A percentile compares a stretch with the other conserved stretches of the same genome.
phyloP scores from a whole-genome alignment of 306 rosid species.

The Begonia masoniana region DNA sequence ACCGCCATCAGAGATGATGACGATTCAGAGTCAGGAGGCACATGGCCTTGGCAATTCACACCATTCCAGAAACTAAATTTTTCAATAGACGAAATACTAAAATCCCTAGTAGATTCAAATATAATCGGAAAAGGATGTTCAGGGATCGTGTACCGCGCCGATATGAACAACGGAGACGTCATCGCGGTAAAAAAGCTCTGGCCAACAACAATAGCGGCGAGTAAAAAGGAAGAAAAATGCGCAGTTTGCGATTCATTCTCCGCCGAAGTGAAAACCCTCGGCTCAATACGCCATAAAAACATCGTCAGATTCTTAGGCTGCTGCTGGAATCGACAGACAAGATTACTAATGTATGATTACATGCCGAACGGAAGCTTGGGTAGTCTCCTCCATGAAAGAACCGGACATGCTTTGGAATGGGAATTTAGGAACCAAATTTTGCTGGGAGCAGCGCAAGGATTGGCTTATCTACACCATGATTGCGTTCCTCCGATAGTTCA shows the following conservation, averaged over 20 bases:
- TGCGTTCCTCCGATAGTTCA: slow-evolving; percentile 96
- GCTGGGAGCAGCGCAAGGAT: slow-evolving; percentile 85
- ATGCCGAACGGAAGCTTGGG: slow-evolving; percentile 94
- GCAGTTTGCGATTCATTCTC: slow-evolving; percentile 76
- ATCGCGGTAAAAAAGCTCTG: slow-evolving; percentile 93
- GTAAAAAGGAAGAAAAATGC: slow-evolving; percentile 42
- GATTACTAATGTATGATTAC: slow-evolving; percentile 78
- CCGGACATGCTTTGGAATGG: slow-evolving; percentile 77
- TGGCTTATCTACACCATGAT: slow-evolving; percentile 91
- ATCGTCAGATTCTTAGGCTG: slow-evolving; percentile 81
- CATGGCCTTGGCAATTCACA: slow-evolving; percentile 87
- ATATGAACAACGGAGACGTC: slow-evolving; percentile 55
- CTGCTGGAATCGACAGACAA: slow-evolving; percentile 64
- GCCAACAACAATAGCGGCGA: slow-evolving; percentile 48
- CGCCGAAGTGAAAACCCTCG: slow-evolving; percentile 69
- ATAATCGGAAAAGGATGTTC: slow-evolving; percentile 88
- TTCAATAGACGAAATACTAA: slow-evolving; percentile 63
- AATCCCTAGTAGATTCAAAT: slow-evolving; percentile 57
- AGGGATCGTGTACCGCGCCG: slow-evolving; percentile 83
- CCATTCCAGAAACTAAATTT: slow-evolving; percentile 88
- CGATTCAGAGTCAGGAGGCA: slow-evolving; percentile 70
- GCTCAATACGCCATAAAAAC: slow-evolving; percentile 88
- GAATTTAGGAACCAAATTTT: slow-evolving; percentile 73
- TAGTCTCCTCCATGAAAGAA: slow-evolving; percentile 67
- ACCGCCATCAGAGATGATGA: slow-evolving; percentile 36